phyloP scores from a whole-genome alignment of 306 rosid species.

The Cucurbita ficifolia region DNA sequence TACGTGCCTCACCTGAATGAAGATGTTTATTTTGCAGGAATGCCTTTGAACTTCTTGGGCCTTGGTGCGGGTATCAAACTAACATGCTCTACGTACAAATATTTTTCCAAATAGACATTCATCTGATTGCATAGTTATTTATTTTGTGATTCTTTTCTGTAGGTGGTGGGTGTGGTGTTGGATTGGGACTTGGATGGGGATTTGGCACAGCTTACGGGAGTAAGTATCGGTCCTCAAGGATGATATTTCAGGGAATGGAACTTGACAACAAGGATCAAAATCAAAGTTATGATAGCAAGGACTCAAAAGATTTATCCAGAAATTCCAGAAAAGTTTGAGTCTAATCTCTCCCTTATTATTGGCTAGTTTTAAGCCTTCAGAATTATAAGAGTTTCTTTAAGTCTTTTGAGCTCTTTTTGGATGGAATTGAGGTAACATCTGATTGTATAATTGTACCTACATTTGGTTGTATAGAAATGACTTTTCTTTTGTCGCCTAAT shows the following conservation, averaged over 20 bases:
- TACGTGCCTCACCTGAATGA: conserved; percentile 10
- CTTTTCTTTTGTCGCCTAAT: not conserved
- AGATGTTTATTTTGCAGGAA: conserved; percentile 33
- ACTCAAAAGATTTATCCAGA: conserved; percentile 20
- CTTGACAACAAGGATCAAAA: conserved; percentile 34
- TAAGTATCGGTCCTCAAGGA: conserved; percentile 55
- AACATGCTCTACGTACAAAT: not conserved
- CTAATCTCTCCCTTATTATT: not conserved
- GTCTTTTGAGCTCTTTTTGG: not conserved
- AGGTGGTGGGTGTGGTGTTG: conserved; percentile 99
- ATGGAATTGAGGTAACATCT: not conserved
- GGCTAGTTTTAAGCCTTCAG: not conserved
- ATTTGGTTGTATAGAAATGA: not conserved
- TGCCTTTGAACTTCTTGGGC: conserved; percentile 84
- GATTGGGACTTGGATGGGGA: conserved; percentile 99
- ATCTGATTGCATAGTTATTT: not conserved
- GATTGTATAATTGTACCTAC: not conserved
- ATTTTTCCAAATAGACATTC: not conserved
- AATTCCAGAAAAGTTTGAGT: conserved; percentile 18
- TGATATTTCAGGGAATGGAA: conserved; percentile 61
- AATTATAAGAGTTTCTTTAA: not conserved
- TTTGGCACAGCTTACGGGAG: conserved; percentile 87
- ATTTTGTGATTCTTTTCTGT: conserved; percentile 8
- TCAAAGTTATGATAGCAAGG: conserved; percentile 2
- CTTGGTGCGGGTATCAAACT: conserved; percentile 63